A percentile compares a stretch with the other conserved stretches of the same genome.
phyloP scores from a whole-genome alignment of 2,329 filamentous ascomycete genomes.

The Alternaria ethzedia region DNA sequence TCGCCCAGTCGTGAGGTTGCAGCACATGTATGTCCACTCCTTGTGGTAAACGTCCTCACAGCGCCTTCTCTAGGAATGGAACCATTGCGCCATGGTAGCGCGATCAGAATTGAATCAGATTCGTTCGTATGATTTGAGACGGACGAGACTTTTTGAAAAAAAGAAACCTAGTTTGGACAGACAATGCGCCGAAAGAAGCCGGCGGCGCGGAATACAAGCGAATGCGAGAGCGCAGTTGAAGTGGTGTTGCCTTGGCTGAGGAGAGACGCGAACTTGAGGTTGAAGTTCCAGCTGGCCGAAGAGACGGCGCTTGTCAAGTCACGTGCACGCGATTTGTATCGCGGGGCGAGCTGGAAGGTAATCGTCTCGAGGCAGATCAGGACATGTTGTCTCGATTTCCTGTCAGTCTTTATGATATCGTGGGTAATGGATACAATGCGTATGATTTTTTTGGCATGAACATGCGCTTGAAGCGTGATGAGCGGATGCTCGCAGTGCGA shows the following conservation, averaged over 20 bases:
- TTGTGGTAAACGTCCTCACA: not conserved
- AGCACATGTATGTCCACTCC: not conserved
- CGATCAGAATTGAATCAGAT: not conserved
- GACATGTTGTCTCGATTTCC: not conserved
- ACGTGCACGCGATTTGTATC: constrained; percentile 8
- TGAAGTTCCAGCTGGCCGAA: not conserved
- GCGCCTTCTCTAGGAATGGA: not conserved
- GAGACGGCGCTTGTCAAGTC: constrained; percentile 10
- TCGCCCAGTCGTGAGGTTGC: constrained; percentile 3
- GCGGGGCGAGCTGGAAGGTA: not conserved
- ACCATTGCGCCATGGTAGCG: not conserved
- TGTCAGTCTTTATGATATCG: not conserved
- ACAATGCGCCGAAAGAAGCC: not conserved
- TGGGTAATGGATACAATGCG: not conserved
- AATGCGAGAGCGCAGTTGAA: constrained; percentile 3
- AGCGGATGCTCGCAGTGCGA: not conserved
- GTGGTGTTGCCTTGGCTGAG: constrained; percentile 3
- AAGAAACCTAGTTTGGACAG: not conserved
- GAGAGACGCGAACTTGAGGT: constrained; percentile 3
- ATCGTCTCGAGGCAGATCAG: not conserved
- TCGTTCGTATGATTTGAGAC: not conserved
- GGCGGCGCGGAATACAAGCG: not conserved
- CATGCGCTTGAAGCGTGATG: not conserved
- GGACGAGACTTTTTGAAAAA: not conserved
- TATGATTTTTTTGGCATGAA: rapidly evolving